These are phyloP conservation scores for Podospora pseudoanserina DNA, from an alignment of 495 filamentous ascomycete species.

Conservation along the genomic window DNA sequence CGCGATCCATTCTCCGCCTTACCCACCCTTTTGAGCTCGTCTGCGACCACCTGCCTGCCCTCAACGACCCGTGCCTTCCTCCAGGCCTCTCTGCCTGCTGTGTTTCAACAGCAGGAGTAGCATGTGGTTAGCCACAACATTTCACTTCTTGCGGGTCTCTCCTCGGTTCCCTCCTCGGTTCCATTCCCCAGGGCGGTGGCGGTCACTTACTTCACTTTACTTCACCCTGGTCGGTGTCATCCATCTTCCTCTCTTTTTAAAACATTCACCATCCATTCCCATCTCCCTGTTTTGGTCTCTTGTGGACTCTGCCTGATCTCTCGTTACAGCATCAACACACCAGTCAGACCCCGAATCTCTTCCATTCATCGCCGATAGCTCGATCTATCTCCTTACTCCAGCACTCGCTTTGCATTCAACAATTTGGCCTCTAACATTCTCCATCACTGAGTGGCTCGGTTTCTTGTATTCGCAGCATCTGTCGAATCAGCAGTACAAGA, in stretches of 20 bases:
- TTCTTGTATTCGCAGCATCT: constrained; percentile 28
- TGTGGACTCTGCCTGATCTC: constrained; percentile 42
- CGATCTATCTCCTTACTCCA: constrained; percentile 43
- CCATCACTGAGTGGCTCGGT: constrained; percentile 22
- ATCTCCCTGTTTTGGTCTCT: constrained; percentile 30
- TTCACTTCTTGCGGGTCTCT: not conserved
- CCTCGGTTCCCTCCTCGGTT: not conserved
- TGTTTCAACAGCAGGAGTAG: not conserved
- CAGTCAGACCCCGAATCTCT: constrained; percentile 40
- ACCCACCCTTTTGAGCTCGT: not conserved
- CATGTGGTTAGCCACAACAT: not conserved
- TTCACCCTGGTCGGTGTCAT: not conserved
- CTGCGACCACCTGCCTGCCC: not conserved
- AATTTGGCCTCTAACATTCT: constrained; percentile 47
- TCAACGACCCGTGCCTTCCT: not conserved
- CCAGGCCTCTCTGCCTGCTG: not conserved
- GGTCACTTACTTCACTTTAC: not conserved
- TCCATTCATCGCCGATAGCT: constrained; percentile 53
- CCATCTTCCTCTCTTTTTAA: not conserved
- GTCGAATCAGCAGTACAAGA: constrained; percentile 8
- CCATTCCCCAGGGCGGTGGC: not conserved
- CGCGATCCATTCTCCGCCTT: not conserved
- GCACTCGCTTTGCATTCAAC: constrained; percentile 50
- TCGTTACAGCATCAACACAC: constrained; percentile 51
- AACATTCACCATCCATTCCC: not conserved